phyloP scores from a whole-genome alignment of 208 protist species.

The Trypanosoma theileri region DNA sequence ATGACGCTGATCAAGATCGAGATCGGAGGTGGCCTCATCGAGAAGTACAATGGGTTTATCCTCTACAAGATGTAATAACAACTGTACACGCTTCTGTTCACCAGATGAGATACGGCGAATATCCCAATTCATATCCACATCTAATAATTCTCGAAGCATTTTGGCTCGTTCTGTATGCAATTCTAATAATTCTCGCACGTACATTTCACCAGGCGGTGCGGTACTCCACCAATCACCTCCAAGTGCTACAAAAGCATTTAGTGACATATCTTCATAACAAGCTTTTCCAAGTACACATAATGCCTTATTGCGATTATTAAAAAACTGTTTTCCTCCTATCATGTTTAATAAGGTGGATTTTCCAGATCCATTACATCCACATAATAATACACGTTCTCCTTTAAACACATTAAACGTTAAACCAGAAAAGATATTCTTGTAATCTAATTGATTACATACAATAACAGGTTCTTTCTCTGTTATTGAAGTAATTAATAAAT shows the following conservation, averaged over 20 bases:
- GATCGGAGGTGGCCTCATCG: conserved; percentile 91
- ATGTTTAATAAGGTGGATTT: conserved; percentile 95
- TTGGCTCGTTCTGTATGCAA: conserved; percentile 48
- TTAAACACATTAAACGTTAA: conserved; percentile 54
- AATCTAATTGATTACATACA: conserved; percentile 46
- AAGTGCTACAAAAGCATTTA: conserved; percentile 62
- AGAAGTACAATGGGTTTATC: conserved; percentile 75
- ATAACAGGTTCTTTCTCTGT: conserved; percentile 39
- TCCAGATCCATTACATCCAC: conserved; percentile 93
- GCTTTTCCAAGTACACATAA: conserved; percentile 65
- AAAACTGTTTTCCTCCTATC: conserved; percentile 86
- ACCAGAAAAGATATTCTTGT: conserved; percentile 62
- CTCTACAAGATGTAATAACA: conserved; percentile 74
- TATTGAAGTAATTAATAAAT: not conserved
- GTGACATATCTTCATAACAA: conserved; percentile 71
- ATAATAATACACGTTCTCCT: conserved; percentile 82
- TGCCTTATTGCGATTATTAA: conserved; percentile 45
- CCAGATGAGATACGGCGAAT: conserved; percentile 81
- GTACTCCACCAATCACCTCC: conserved; percentile 78
- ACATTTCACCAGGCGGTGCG: conserved; percentile 69
- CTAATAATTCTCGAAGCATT: conserved; percentile 55
- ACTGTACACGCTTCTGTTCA: conserved; percentile 87
- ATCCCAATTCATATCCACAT: conserved; percentile 82
- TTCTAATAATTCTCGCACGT: conserved; percentile 63
- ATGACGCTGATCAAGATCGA: conserved; percentile 88